Evolutionary conservation across 176 grass and related monocot genomes (phyloP).

Genomic region (Bolboschoenus planiculmis): DNA sequence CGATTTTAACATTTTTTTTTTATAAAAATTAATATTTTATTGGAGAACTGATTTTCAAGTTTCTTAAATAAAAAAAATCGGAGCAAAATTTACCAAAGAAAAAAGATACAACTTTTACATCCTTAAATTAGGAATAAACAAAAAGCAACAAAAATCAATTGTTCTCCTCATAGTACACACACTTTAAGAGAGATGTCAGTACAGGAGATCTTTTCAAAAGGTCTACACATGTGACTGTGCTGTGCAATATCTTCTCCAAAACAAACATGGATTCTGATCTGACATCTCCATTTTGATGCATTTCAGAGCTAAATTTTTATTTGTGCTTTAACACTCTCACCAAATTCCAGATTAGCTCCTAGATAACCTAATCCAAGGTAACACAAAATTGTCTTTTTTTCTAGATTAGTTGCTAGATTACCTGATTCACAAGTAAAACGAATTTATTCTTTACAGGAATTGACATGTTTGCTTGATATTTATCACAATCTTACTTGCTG

Average conservation of each 20-base stretch:
- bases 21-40: too few relatives aligned
- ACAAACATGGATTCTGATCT: neutral
- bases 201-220: neutral
- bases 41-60: too few relatives aligned
- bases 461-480: neutral
- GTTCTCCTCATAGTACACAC: neutral
- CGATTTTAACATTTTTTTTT: too few relatives aligned
- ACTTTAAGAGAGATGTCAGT: neutral
- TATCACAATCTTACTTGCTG: neutral
- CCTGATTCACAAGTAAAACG: neutral
- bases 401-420: neutral
- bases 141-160: neutral
- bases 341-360: neutral
- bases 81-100: neutral
- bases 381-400: neutral
- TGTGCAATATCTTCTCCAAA: neutral
- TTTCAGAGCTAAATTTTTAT: neutral
- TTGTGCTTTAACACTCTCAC: neutral
- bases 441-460: neutral
- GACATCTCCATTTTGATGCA: neutral
- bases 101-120: neutral
- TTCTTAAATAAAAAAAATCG: neutral
- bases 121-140: neutral
- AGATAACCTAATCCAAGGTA: neutral
- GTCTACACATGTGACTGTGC: conserved; percentile 3